Evolutionary conservation across 805 yeast genomes (phyloP).

Genomic region (Nakazawaea wyomingensis): DNA sequence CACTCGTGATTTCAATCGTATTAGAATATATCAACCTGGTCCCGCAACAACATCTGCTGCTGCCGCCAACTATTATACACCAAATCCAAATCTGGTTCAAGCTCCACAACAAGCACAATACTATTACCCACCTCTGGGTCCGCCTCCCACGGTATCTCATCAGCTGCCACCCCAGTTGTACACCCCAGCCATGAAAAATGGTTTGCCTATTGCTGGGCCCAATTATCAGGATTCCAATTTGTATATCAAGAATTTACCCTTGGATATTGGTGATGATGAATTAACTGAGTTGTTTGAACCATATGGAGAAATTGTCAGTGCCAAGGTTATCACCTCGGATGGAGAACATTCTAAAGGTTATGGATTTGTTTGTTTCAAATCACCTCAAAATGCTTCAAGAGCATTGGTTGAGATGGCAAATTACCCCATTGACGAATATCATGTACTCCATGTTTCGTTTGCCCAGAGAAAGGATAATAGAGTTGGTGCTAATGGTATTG

Average conservation of each 20-base stretch:
- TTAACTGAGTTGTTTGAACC: slow-evolving; percentile 35
- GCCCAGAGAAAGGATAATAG: slow-evolving; percentile 70
- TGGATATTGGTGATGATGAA: slow-evolving; percentile 49
- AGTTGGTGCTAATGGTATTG: slow-evolving; percentile 24
- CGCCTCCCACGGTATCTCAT: not conserved
- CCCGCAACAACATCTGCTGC: not conserved
- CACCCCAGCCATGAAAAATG: slow-evolving; percentile 10
- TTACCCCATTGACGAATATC: slow-evolving; percentile 40
- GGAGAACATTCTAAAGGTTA: slow-evolving; percentile 60
- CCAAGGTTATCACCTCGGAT: slow-evolving; percentile 50
- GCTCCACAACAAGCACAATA: not conserved
- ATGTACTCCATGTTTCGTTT: slow-evolving; percentile 60
- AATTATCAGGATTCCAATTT: slow-evolving; percentile 65
- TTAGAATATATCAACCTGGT: slow-evolving; percentile 1
- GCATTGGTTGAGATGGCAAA: slow-evolving; percentile 67
- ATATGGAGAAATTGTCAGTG: slow-evolving; percentile 50
- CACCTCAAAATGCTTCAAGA: slow-evolving; percentile 58
- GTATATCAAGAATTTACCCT: slow-evolving; percentile 62
- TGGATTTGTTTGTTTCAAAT: slow-evolving; percentile 74
- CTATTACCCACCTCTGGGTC: slow-evolving; percentile 1
- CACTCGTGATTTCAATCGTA: slow-evolving; percentile 7
- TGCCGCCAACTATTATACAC: not conserved
- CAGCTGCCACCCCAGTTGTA: slow-evolving; percentile 12
- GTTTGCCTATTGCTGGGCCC: slow-evolving; percentile 37
- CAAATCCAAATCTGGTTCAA: not conserved